Conservation (phyloP, 1,139 yeast species). For the Candida sp. region DNA sequence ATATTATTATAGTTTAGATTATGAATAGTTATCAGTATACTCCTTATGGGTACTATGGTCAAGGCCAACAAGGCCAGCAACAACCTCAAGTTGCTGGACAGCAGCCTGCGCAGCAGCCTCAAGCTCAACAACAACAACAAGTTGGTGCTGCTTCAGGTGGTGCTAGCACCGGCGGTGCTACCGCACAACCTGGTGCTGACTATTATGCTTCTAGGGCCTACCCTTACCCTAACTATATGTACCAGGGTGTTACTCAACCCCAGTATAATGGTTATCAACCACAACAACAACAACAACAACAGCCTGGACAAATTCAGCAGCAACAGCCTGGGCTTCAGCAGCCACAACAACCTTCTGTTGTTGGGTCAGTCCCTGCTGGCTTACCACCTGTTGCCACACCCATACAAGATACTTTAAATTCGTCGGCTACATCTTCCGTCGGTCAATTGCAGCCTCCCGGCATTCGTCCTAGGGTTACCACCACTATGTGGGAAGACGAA, state of each 20-base stretch:
- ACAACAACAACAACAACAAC: constrained; percentile 5
- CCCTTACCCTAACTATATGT: constrained; percentile 19
- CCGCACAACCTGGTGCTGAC: neutral
- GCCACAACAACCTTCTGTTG: constrained; percentile 10
- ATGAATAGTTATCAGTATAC: neutral
- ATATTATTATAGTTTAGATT: too few species aligned
- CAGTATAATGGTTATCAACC: constrained; percentile 11
- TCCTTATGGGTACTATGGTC: neutral
- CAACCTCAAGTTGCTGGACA: neutral
- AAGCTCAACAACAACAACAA: neutral
- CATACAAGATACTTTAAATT: constrained; percentile 19
- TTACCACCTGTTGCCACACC: constrained; percentile 9
- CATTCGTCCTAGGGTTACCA: constrained; percentile 81
- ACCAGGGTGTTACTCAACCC: constrained; percentile 13
- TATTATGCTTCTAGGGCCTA: constrained; percentile 1
- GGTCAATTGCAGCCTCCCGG: constrained; percentile 52
- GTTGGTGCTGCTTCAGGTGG: neutral
- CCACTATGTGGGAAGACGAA: constrained; percentile 98
- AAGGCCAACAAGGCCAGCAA: neutral
- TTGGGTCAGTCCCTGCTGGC: constrained; percentile 2
- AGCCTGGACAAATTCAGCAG: constrained; percentile 2
- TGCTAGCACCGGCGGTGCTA: neutral
- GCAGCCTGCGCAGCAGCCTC: neutral
- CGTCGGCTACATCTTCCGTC: constrained; percentile 30
- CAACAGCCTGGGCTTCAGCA: constrained; percentile 6